These are phyloP conservation scores for Coemansia sp. DNA, from an alignment of 192 early-diverging fungal genomes.

Conservation along the genomic window DNA sequence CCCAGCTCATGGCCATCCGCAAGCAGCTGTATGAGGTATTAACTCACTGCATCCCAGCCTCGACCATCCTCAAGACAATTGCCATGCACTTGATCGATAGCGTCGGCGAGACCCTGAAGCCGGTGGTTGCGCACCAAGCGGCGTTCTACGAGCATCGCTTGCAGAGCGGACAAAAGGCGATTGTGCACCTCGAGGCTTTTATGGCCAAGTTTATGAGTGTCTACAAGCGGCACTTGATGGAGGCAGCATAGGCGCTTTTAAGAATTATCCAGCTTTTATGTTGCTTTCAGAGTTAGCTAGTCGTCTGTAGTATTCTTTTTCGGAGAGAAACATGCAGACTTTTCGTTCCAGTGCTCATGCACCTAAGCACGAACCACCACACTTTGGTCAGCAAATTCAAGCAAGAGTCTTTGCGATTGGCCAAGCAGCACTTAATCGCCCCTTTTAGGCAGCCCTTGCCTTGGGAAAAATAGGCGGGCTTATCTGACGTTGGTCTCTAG, in stretches of 20 bases:
- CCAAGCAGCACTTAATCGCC: not conserved
- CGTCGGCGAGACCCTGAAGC: constrained; percentile 71
- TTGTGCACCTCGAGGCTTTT: constrained; percentile 96
- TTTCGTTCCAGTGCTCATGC: no score
- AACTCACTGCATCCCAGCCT: constrained; percentile 86
- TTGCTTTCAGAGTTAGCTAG: no score
- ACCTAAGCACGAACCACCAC: constrained; percentile 1
- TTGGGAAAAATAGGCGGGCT: not conserved
- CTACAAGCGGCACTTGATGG: constrained; percentile 77
- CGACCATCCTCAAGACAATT: constrained; percentile 79
- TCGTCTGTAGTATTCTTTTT: no score
- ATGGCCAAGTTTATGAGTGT: constrained; percentile 89
- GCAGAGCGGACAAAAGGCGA: constrained; percentile 83
- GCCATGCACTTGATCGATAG: constrained; percentile 71
- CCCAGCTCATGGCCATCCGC: constrained; percentile 72
- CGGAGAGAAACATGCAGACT: no score
- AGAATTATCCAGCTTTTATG: not conserved
- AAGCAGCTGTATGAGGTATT: constrained; percentile 84
- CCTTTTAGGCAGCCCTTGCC: constrained; percentile 6
- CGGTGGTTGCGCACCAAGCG: constrained; percentile 69
- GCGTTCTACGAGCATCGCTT: constrained; percentile 92
- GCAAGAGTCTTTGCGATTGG: constrained; percentile 14
- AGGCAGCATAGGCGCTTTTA: constrained; percentile 8
- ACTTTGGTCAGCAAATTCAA: not conserved
- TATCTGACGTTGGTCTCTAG: not conserved